phyloP scores from a whole-genome alignment of 129 eudicot species.

The Arctium minus region DNA sequence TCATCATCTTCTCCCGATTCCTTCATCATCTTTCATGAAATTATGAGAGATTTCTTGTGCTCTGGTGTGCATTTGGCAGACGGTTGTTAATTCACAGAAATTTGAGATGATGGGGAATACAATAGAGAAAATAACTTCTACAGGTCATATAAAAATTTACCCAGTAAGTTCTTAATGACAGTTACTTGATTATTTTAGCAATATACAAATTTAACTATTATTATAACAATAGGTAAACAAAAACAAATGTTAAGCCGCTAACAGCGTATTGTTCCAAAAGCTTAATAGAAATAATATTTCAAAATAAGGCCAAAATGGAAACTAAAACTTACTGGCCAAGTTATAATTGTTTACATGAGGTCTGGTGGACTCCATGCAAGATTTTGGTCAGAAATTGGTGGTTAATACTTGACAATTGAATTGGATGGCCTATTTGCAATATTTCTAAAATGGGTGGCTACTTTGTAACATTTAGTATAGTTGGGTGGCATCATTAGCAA shows the following conservation, averaged over 20 bases:
- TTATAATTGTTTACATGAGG: background rate
- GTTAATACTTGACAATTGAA: too few relatives aligned
- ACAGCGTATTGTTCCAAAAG: background rate
- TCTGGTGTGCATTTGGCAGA: background rate
- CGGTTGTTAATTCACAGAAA: background rate
- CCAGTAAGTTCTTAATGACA: background rate
- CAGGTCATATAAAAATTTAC: background rate
- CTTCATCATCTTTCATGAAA: background rate
- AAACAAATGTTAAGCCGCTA: background rate
- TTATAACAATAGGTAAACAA: background rate
- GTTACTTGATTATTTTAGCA: background rate
- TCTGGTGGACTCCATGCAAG: background rate
- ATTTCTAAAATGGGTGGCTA: background rate
- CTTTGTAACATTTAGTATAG: background rate
- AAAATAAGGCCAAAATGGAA: background rate
- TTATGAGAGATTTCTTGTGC: background rate
- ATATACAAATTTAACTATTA: background rate
- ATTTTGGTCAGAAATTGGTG: background rate
- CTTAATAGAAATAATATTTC: background rate
- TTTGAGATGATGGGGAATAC: background rate
- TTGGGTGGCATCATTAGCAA: background rate
- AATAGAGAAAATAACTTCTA: background rate
- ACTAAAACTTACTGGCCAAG: background rate
- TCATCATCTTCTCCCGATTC: background rate
- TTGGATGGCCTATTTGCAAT: too few relatives aligned